Base-by-base conservation (phyloP, 306 rosid species). In the Glycine latifolia region DNA sequence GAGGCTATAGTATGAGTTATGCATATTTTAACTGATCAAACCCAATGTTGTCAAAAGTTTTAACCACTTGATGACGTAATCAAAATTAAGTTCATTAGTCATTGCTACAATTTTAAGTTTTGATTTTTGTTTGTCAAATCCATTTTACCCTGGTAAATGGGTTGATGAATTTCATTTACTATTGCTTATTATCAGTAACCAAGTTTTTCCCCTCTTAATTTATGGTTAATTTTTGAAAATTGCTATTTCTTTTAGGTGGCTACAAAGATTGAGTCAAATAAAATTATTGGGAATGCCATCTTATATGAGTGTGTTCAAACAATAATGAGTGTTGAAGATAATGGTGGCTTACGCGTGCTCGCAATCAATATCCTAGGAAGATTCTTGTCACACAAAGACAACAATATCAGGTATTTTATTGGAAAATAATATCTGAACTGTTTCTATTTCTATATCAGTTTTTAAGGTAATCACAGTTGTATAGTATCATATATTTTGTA, bases 281-380 rank as follows among this genome's bases (percentile, higher is more conserved):
- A 65, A 65, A 7, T 3, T 7, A 37, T 37, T 65, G 70, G 70
- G 48, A 65, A 65, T 65, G 47, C 70, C 70, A 65, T 65, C 26
- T 65, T 65, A 37, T 65, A 65, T 12, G 70, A 65, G 17, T 65
- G 70, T 37, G 70, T 65, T 65, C 70, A 65, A 37, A 65, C 70
- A 13, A 65, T 65, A 65, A 65, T 65, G 48, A 65, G 70, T 9
- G 2, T 65, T 65, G 48, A 65, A 65, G 48, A 65, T 65, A 65
- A 14, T 37, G 70, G 70, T 65, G 70, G 70, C 70, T 65, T 65
- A 37, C 48, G 15, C 1, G 48, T 37, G 10, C 70, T 65, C 13
- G 70, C 70, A 48, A 65, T 65, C 48, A 65, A 65, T 65, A 37
- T 37, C 16, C 70, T 65, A 13, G 70, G 70, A 65, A 65, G 15